phyloP scores from a whole-genome alignment of 345 rosid genomes.

The Hypericum androsaemum region DNA sequence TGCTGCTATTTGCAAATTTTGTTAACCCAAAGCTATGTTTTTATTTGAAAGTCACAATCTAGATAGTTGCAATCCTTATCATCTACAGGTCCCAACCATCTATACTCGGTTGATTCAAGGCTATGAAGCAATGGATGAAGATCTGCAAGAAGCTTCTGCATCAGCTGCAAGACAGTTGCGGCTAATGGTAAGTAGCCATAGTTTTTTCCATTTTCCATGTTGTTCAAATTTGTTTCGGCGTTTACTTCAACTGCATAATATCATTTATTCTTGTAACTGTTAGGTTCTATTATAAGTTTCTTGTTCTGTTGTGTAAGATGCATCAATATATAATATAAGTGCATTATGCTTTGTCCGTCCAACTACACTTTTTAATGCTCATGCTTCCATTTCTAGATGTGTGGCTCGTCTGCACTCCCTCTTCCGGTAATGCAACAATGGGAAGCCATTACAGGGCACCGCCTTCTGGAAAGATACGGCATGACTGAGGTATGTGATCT shows the following conservation, averaged over 20 bases:
- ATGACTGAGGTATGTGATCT: constrained; percentile 78
- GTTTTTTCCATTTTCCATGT: too few species aligned
- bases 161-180: constrained; percentile 70
- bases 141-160: constrained; percentile 55
- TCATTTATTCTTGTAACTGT: not conserved
- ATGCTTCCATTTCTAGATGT: constrained; percentile 47
- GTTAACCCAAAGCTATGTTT: too few species aligned
- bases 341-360: not conserved
- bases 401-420: constrained; percentile 96
- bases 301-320: not conserved
- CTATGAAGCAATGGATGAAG: constrained; percentile 76
- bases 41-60: not conserved
- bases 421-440: constrained; percentile 85
- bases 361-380: constrained; percentile 1
- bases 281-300: not conserved
- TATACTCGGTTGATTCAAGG: constrained; percentile 94
- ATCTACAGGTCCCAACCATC: constrained; percentile 86
- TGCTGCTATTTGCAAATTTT: too few species aligned
- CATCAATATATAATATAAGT: too few species aligned
- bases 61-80: constrained; percentile 1
- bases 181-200: constrained; percentile 51
- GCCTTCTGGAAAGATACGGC: constrained; percentile 94
- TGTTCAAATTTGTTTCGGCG: too few species aligned
- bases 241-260: too few species aligned
- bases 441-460: constrained; percentile 91